Evolutionary conservation across 2,329 filamentous ascomycete genomes (phyloP).

Genomic region (Sordariomycetes sp.): DNA sequence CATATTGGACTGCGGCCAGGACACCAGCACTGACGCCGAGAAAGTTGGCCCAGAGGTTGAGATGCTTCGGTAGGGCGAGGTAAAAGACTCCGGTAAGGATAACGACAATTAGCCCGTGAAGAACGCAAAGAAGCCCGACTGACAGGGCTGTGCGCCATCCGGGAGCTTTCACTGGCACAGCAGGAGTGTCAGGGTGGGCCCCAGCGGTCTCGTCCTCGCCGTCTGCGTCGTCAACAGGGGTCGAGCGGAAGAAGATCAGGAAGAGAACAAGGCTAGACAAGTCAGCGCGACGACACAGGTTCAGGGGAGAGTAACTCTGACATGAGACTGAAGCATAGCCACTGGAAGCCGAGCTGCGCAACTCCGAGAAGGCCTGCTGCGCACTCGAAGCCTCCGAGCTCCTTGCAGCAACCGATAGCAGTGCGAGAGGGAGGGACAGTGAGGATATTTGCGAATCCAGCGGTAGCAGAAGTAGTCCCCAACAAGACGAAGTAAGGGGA

Average conservation of each 20-base stretch:
- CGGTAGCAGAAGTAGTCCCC: constrained; percentile 83
- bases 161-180: constrained; percentile 42
- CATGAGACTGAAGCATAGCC: constrained; percentile 88
- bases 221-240: constrained; percentile 37
- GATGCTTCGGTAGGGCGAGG: constrained; percentile 49
- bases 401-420: constrained; percentile 79
- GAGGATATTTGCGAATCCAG: constrained; percentile 86
- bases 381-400: constrained; percentile 75
- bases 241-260: constrained; percentile 81
- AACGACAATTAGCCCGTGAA: constrained; percentile 65
- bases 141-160: constrained; percentile 71
- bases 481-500: constrained; percentile 92
- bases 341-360: constrained; percentile 83
- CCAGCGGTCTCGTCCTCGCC: constrained; percentile 41
- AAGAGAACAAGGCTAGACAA: constrained; percentile 74
- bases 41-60: constrained; percentile 75
- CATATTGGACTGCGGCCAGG: constrained; percentile 80
- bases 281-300: neutral
- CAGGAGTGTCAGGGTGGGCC: too few relatives aligned
- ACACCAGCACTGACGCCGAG: constrained; percentile 71
- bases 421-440: constrained; percentile 73
- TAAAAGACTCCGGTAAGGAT: constrained; percentile 62
- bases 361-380: constrained; percentile 80
- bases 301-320: constrained; percentile 32
- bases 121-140: constrained; percentile 62